Evolutionary conservation across 345 rosid species (phyloP), one percentile per base, ranked within the genome.

Genomic region (Raphanus raphanistrum): DNA sequence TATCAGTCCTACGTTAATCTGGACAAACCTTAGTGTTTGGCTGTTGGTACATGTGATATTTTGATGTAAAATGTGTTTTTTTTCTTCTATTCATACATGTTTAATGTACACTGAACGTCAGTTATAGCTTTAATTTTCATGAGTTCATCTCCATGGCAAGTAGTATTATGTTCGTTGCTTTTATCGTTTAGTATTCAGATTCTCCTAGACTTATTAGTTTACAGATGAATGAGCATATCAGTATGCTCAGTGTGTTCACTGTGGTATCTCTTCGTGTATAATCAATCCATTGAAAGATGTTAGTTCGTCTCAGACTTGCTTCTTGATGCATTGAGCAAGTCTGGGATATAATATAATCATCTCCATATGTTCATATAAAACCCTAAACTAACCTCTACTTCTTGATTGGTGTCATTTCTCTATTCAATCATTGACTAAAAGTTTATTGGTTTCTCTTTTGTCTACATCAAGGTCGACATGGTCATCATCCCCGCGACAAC

Each of bases 401-500:
- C 36, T 33, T 9, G 15, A 26, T 5, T 50, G 5, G 64, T 70
- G 52, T 54, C 35, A 5, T 66, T 54, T 72, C 54, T 41, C 36
- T 54, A 13, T 12, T 2, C 9, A 72, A n/a, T 26, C 69, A 35
- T 48, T 2, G 33, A 48, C 6, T 26, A 3, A 60, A 73, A 73
- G 48, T 58, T 84, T 15, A 63, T 48, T 71, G 32, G 54, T 70
- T 36, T 38, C 54, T 31, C 9, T 17, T 50, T 66, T 25, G 73
- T 16, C 15, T 75, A 52, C 73, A 36, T 75, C 3, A 78, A 94
- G 98, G 97, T 92, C 78, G 98, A 89, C 86, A 90, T 94, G 98
- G 92, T 94, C 71, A 90, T 94, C 45, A 74, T 92, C 31, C 98
- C 98, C 50, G 93, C 98, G 61, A 86, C 97, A 52, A 89, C 95